A percentile compares a stretch with the other conserved stretches of the same genome.
Evolutionary conservation across 2,329 filamentous ascomycete species (phyloP).

Genomic region (Talaromyces sp.): DNA sequence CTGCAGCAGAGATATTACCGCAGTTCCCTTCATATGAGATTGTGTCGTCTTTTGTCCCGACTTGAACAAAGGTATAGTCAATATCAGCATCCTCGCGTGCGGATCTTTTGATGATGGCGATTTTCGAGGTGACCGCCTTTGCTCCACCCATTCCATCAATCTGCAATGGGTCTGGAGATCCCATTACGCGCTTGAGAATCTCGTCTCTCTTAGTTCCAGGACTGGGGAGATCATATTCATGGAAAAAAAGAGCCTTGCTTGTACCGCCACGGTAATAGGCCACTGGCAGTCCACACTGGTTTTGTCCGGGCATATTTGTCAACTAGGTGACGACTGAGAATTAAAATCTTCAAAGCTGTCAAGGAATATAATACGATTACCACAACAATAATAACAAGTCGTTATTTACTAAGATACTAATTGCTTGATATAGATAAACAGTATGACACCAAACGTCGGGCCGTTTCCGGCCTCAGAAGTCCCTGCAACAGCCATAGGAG

Average conservation of each 20-base stretch:
- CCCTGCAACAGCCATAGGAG: no score
- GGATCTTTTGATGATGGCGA: constrained; percentile 4
- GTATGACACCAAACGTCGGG: no score
- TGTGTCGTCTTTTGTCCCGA: background rate
- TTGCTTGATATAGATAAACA: no score
- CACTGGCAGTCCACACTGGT: constrained; percentile 8
- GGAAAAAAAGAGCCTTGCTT: constrained; percentile 55
- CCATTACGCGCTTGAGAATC: constrained; percentile 12
- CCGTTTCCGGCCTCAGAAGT: no score
- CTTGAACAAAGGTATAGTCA: constrained; percentile 7
- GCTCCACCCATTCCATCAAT: constrained; percentile 8
- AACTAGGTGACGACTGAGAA: background rate
- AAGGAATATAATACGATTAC: no score
- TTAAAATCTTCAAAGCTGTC: no score
- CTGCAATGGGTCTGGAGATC: constrained; percentile 11
- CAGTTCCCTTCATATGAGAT: constrained; percentile 11
- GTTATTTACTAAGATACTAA: no score
- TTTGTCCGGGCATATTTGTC: constrained; percentile 13
- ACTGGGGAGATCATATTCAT: constrained; percentile 40
- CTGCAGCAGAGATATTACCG: constrained; percentile 14
- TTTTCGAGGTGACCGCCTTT: constrained; percentile 8
- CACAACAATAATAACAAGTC: no score
- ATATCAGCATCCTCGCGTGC: constrained; percentile 2
- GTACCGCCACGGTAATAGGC: constrained; percentile 59
- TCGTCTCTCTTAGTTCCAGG: constrained; percentile 9